Evolutionary conservation across 2,329 filamentous ascomycete genomes (phyloP).

Genomic region (Penicillium griseofulvum): DNA sequence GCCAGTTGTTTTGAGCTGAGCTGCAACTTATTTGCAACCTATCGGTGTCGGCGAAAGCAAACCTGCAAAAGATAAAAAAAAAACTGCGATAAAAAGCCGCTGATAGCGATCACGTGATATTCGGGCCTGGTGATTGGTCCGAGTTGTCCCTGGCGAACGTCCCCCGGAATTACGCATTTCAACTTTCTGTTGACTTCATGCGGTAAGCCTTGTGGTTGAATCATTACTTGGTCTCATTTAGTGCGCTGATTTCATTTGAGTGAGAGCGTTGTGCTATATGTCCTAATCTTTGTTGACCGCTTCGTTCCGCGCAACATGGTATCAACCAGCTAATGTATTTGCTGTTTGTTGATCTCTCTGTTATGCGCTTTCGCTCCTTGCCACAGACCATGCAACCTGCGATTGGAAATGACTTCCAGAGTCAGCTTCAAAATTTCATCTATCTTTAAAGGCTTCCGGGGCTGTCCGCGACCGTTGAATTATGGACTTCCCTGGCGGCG

Average conservation of each 20-base stretch:
- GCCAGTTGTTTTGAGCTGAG: constrained; percentile 7
- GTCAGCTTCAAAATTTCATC: constrained; percentile 23
- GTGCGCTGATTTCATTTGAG: not conserved
- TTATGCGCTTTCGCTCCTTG: constrained; percentile 18
- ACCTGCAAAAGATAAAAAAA: constrained; percentile 25
- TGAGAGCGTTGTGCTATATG: constrained; percentile 9
- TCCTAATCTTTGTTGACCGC: constrained; percentile 4
- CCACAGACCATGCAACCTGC: constrained; percentile 16
- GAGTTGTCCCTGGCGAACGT: constrained; percentile 33
- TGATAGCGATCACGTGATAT: constrained; percentile 36
- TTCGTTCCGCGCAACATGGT: constrained; percentile 12
- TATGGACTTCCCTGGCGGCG: constrained; percentile 46
- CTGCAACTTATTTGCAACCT: constrained; percentile 5
- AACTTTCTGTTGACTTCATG: constrained; percentile 12
- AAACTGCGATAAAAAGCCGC: constrained; percentile 22
- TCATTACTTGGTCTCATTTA: not conserved
- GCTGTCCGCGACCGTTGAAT: constrained; percentile 29
- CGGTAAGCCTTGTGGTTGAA: not conserved
- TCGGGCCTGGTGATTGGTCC: constrained; percentile 29
- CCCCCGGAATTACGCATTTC: constrained; percentile 28
- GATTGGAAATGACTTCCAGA: constrained; percentile 38
- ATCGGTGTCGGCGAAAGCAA: constrained; percentile 2
- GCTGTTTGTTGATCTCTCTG: constrained; percentile 19
- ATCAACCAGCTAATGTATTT: constrained; percentile 17
- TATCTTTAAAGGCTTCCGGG: constrained; percentile 29